Evolutionary conservation across 1,284 basidiomycete species (phyloP), one percentile per base, ranked within the genome.

Genomic region (Tremellales sp.): DNA sequence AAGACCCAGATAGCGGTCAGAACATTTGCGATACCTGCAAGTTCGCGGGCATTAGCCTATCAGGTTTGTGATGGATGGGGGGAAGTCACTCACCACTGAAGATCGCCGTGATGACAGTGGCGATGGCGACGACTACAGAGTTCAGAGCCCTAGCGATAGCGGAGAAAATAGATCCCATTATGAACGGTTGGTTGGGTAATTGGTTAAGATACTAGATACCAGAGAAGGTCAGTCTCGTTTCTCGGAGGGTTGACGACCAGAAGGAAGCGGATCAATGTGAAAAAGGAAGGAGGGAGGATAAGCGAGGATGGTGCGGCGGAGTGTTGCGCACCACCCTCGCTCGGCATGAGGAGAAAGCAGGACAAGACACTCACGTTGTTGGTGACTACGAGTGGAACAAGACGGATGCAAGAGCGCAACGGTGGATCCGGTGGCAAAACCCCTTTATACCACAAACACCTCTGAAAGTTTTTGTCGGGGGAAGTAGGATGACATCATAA

Each of bases 1-100:
- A 65, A 61, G 53, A 56, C 60, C 56, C 55, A 63, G 47, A 63
- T 66, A 37, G 62, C 64, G 31, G 60, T 51, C 4, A 66, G 47
- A 14, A 66, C 62, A 14, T 43, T 21, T 6, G 57, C 61, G 50
- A 66, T 63, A 53, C 64, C 35, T 3, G 21, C 19, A 22, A 38
- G 38, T 22, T 42, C 14, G 5, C 18, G 22, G 40, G 22, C 26
- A 29, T 12, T 24, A 35, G 9, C 18, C 16, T 10, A 10, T 10
- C 29, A 31, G 29, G 16, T 31, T 10, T 31, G 29, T 31, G 10
- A 16, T 16, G 16, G 29, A 31, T 10, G 10, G 10, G 10, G 16
- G 19, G 14, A 8, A 16, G 14, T 9, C 8, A 39, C 37, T 39
- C 19, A 39, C 37, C 37, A 22, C 45, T 45, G 50, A 65, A 62